Conservation (phyloP, 2,329 filamentous ascomycete species). For the Ascochyta viciae-villosae region DNA sequence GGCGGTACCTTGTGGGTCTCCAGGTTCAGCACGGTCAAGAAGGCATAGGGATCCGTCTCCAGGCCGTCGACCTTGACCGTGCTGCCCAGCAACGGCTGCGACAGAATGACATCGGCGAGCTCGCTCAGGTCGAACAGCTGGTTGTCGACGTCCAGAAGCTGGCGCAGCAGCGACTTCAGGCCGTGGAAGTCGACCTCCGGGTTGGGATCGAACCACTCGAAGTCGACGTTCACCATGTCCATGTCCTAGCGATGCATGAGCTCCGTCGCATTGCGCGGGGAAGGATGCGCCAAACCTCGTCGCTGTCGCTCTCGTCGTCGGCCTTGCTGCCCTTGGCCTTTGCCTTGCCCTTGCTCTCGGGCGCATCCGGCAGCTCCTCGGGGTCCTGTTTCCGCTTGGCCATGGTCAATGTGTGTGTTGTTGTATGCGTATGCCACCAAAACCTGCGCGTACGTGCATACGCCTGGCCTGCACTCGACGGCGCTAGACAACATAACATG, state of each 20-base stretch:
- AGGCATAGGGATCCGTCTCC: conserved; percentile 89
- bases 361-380: conserved; percentile 47
- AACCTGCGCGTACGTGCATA: background rate
- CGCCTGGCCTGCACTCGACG: background rate
- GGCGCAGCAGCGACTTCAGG: conserved; percentile 85
- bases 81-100: conserved; percentile 86
- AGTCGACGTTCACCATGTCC: conserved; percentile 92
- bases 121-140: conserved; percentile 86
- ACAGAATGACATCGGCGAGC: conserved; percentile 83
- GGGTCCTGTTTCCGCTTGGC: conserved; percentile 47
- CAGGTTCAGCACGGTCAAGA: conserved; percentile 87
- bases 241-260: conserved; percentile 68
- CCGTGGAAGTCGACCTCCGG: conserved; percentile 92
- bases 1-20: conserved; percentile 69
- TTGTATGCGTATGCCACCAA: conserved; percentile 4
- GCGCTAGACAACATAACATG: conserved; percentile 4
- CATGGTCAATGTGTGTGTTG: conserved; percentile 35
- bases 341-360: conserved; percentile 35
- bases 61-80: conserved; percentile 98
- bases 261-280: conserved; percentile 10
- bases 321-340: conserved; percentile 37
- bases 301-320: conserved; percentile 47
- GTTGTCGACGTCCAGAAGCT: conserved; percentile 89
- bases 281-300: conserved; percentile 39
- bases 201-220: conserved; percentile 98